phyloP scores from a whole-genome alignment of 2,329 filamentous ascomycete species.

The Neonectria punicea region DNA sequence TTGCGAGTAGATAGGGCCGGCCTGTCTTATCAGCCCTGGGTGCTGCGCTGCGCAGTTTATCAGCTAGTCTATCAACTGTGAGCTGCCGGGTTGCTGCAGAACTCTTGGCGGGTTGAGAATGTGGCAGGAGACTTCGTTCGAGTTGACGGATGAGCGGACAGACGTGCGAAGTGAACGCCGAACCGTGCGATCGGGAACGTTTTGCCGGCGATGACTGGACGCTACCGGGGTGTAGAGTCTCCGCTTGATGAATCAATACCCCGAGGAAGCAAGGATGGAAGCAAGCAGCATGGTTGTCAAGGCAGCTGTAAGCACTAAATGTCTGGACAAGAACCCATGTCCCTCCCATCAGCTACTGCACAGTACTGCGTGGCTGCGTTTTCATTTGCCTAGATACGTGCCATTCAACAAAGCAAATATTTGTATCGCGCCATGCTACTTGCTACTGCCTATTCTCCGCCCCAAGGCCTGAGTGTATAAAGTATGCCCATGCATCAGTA shows the following conservation, averaged over 20 bases:
- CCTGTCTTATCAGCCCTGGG: neutral
- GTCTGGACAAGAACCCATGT: neutral
- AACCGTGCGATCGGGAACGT: neutral
- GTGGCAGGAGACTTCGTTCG: neutral
- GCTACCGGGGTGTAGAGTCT: neutral
- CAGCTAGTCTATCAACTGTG: neutral
- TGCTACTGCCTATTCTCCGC: neutral
- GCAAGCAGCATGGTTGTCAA: neutral
- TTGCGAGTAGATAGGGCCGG: neutral
- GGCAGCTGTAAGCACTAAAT: conserved; percentile 2
- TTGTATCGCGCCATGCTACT: neutral
- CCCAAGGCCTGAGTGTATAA: neutral
- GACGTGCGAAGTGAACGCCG: neutral
- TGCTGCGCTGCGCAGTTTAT: neutral
- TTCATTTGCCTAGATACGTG: neutral
- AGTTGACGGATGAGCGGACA: neutral
- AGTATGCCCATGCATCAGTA: no score
- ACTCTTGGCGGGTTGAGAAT: neutral
- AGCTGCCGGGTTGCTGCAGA: neutral
- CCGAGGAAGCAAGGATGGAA: neutral
- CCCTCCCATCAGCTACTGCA: neutral
- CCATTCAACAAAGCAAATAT: neutral
- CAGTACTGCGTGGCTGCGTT: neutral
- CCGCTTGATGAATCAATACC: neutral
- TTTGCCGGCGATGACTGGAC: neutral